Conservation (phyloP, 768 basidiomycete species). For the Leccinum sublutescens region DNA sequence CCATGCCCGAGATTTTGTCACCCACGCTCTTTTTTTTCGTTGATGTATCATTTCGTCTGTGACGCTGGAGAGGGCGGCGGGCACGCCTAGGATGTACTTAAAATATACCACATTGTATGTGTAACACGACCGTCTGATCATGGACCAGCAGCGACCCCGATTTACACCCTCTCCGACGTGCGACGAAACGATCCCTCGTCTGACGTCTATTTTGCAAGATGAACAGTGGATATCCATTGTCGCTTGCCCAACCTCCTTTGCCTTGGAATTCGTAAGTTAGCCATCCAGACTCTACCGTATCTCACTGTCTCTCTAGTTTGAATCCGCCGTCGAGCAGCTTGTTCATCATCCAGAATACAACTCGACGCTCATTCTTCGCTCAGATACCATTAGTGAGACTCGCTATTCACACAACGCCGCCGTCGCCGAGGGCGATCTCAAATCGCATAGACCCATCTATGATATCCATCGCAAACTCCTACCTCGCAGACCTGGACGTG, state of each 20-base stretch:
- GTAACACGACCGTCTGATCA: background rate
- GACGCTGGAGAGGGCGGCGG: background rate
- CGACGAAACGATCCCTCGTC: background rate
- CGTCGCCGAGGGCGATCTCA: conserved; percentile 20
- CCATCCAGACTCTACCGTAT: background rate
- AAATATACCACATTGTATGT: conserved; percentile 11
- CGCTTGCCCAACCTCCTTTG: conserved; percentile 41
- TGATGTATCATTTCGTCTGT: conserved; percentile 19
- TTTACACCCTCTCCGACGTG: conserved; percentile 25
- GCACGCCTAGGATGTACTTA: conserved; percentile 17
- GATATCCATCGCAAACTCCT: conserved; percentile 68
- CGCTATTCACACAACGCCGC: conserved; percentile 34
- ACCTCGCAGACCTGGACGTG: conserved; percentile 76
- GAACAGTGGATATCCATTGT: conserved; percentile 36
- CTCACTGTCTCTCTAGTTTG: conserved; percentile 55
- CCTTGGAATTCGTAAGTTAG: conserved; percentile 41
- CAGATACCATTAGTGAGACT: conserved; percentile 53
- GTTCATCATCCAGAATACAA: conserved; percentile 92
- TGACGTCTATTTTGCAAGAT: conserved; percentile 1
- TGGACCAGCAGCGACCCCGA: conserved; percentile 15
- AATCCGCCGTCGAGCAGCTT: conserved; percentile 65
- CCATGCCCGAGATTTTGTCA: conserved; percentile 13
- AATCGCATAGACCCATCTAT: conserved; percentile 41
- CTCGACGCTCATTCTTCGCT: conserved; percentile 84
- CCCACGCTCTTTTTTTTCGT: conserved; percentile 26